phyloP scores from a whole-genome alignment of 2,329 filamentous ascomycete genomes.

The Aspergillus carbonarius region DNA sequence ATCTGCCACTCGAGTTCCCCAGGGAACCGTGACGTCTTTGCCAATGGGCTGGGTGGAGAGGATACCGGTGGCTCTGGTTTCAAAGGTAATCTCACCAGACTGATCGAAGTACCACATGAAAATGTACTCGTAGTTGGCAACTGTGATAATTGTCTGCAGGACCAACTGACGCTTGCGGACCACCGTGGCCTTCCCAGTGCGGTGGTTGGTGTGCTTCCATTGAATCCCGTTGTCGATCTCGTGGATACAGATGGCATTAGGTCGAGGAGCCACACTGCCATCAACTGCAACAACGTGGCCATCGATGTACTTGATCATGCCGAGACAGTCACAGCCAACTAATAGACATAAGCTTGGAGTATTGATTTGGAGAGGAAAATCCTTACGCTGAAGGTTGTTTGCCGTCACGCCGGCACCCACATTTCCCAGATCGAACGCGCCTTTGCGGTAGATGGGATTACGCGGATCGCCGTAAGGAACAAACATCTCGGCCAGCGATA shows the following conservation, averaged over 20 bases:
- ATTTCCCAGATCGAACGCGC: conserved; percentile 47
- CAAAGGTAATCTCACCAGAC: conserved; percentile 41
- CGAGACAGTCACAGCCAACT: conserved; percentile 45
- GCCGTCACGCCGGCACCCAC: conserved; percentile 44
- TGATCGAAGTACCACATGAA: conserved; percentile 46
- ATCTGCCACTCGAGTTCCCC: conserved; percentile 41
- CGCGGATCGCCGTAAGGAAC: conserved; percentile 47
- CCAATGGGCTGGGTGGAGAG: conserved; percentile 39
- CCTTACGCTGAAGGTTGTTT: conserved; percentile 37
- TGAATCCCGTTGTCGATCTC: conserved; percentile 40
- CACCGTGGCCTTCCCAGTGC: conserved; percentile 36
- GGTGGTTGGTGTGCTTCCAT: conserved; percentile 44
- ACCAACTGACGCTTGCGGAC: conserved; percentile 35
- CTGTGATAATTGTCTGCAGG: conserved; percentile 44
- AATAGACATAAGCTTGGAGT: not conserved
- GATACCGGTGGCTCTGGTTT: conserved; percentile 49
- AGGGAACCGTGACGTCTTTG: conserved; percentile 33
- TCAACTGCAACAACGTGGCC: conserved; percentile 35
- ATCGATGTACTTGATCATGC: conserved; percentile 42
- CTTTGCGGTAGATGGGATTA: conserved; percentile 42
- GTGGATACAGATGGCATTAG: conserved; percentile 46
- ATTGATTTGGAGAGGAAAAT: not conserved
- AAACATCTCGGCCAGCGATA: conserved; percentile 47
- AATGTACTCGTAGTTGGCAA: conserved; percentile 48
- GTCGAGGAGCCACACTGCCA: conserved; percentile 37